Evolutionary conservation across 129 eudicot genomes (phyloP).

Genomic region (Daucus carota): DH1_v3.0 NC_030385.2:37741501-37742000

Average conservation of each 20-base stretch:
- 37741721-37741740: neutral
- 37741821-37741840: constrained; percentile 12
- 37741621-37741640: too few relatives aligned
- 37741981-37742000: too few relatives aligned
- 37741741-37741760: constrained; percentile 8
- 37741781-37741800: constrained; percentile 14
- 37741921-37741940: neutral
- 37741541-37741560: too few relatives aligned
- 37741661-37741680: too few relatives aligned
- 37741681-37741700: too few relatives aligned
- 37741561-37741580: too few relatives aligned
- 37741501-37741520: too few relatives aligned
- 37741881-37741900: neutral
- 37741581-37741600: too few relatives aligned
- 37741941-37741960: neutral
- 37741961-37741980: neutral
- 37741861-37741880: neutral
- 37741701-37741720: neutral
- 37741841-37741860: neutral
- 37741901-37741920: neutral
- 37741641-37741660: too few relatives aligned
- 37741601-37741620: too few relatives aligned
- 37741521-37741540: too few relatives aligned
- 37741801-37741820: constrained; percentile 22
- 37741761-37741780: constrained; percentile 11